Conservation (phyloP, 2,329 filamentous ascomycete genomes). For the Periconia sp. region DNA sequence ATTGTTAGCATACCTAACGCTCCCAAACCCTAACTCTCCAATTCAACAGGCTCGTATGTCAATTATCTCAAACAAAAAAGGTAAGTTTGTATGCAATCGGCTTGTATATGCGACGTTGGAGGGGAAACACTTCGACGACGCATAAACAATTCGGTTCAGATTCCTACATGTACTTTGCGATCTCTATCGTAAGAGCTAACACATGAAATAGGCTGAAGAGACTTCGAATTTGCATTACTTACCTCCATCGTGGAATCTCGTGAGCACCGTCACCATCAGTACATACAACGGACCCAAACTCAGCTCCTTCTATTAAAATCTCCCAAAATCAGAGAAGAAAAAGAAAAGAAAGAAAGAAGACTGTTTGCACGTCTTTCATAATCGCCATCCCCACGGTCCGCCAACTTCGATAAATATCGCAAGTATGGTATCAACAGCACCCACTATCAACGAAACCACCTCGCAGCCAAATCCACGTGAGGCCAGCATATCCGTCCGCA, state of each 20-base stretch:
- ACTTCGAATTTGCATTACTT: too few species aligned
- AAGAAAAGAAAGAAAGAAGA: not conserved
- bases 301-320: not conserved
- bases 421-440: slow-evolving; percentile 6
- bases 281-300: not conserved
- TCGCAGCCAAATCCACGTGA: slow-evolving; percentile 3
- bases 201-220: too few species aligned
- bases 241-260: not conserved
- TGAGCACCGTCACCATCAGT: not conserved
- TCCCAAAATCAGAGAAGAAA: not conserved
- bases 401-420: not conserved
- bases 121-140: too few species aligned
- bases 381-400: not conserved
- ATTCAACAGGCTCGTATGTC: too few species aligned
- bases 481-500: slow-evolving; percentile 56
- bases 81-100: too few species aligned
- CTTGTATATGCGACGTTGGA: too few species aligned
- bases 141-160: too few species aligned
- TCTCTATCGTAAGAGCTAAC: too few species aligned
- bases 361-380: not conserved
- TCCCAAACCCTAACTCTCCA: too few species aligned
- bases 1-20: too few species aligned
- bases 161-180: too few species aligned
- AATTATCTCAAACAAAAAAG: too few species aligned
- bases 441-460: not conserved